A percentile compares a stretch with the other conserved stretches of the same genome.
Conservation (phyloP, 192 early-diverging fungal genomes). For the Lobosporangium transversale region DNA sequence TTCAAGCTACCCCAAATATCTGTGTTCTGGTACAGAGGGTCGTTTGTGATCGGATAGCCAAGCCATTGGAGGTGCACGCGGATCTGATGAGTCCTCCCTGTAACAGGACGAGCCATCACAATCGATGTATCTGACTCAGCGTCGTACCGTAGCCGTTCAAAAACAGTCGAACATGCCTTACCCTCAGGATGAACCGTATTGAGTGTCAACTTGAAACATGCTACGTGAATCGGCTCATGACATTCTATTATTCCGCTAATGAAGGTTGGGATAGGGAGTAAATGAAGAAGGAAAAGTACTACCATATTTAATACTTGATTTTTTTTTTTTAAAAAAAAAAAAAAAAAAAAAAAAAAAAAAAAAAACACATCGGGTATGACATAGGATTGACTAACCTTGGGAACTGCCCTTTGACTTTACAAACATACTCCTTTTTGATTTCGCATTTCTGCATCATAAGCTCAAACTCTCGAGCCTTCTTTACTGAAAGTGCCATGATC, state of each 20-base stretch:
- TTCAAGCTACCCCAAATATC: constrained; percentile 74
- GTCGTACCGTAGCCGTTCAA: constrained; percentile 73
- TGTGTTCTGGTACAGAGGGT: constrained; percentile 86
- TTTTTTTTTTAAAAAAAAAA: too few relatives aligned
- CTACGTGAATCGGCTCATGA: constrained; percentile 83
- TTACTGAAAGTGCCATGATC: constrained; percentile 74
- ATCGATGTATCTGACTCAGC: constrained; percentile 68
- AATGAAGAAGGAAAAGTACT: constrained; percentile 8
- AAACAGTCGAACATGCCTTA: constrained; percentile 84
- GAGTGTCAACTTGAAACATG: constrained; percentile 88
- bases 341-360: too few relatives aligned
- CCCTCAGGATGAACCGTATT: constrained; percentile 88
- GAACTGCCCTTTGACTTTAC: constrained; percentile 88
- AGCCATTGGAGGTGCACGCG: constrained; percentile 95
- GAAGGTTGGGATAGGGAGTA: too few relatives aligned
- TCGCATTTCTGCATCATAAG: constrained; percentile 68
- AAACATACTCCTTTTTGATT: constrained; percentile 90
- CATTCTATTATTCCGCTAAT: constrained; percentile 71
- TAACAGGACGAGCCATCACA: constrained; percentile 83
- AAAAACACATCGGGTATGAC: background rate
- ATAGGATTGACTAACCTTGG: constrained; percentile 63
- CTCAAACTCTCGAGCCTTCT: constrained; percentile 72
- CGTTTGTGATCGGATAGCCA: constrained; percentile 94
- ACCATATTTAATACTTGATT: background rate
- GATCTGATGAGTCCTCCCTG: constrained; percentile 97